Evolutionary conservation across 371 early-diverging fungal genomes (phyloP).

Genomic region (Mortierella sp.): DNA sequence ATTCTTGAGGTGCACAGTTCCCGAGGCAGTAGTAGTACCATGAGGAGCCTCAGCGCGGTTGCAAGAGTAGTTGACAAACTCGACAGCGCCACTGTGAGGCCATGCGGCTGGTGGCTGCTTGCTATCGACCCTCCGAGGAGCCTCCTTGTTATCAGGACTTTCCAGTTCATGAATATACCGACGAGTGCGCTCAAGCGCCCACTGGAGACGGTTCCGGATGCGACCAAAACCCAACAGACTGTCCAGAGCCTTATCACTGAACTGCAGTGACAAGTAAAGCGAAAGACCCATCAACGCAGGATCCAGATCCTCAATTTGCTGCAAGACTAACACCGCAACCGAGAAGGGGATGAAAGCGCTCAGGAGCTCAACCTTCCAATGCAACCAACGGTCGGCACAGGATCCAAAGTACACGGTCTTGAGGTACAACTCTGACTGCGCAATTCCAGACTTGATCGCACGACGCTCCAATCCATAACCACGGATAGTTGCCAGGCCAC

Average conservation of each 20-base stretch:
- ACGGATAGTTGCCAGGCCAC: conserved; percentile 51
- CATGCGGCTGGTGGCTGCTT: conserved; percentile 53
- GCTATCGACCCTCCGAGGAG: conserved; percentile 13
- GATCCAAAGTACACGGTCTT: conserved; percentile 54
- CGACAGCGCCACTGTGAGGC: conserved; percentile 54
- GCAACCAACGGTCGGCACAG: conserved; percentile 56
- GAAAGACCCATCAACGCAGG: conserved; percentile 46
- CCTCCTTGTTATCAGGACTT: conserved; percentile 33
- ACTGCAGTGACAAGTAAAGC: conserved; percentile 50
- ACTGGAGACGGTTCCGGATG: conserved; percentile 56
- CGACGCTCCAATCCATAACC: conserved; percentile 57
- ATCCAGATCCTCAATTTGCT: conserved; percentile 32
- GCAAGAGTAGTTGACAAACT: conserved; percentile 46
- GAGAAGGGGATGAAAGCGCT: conserved; percentile 51
- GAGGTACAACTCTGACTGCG: conserved; percentile 47
- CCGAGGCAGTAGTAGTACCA: background rate
- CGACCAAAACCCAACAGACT: conserved; percentile 44
- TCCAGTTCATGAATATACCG: conserved; percentile 39
- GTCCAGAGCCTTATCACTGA: conserved; percentile 42
- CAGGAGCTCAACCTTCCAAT: conserved; percentile 56
- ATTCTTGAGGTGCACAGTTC: background rate
- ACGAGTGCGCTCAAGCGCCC: conserved; percentile 57
- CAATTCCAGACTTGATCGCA: conserved; percentile 53
- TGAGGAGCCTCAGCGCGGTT: conserved; percentile 19
- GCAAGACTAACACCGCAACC: conserved; percentile 34